A percentile compares a stretch with the other conserved stretches of the same genome.
Conservation (phyloP, 2,329 filamentous ascomycete genomes). For the Hymenoscyphus fructigenus region DNA sequence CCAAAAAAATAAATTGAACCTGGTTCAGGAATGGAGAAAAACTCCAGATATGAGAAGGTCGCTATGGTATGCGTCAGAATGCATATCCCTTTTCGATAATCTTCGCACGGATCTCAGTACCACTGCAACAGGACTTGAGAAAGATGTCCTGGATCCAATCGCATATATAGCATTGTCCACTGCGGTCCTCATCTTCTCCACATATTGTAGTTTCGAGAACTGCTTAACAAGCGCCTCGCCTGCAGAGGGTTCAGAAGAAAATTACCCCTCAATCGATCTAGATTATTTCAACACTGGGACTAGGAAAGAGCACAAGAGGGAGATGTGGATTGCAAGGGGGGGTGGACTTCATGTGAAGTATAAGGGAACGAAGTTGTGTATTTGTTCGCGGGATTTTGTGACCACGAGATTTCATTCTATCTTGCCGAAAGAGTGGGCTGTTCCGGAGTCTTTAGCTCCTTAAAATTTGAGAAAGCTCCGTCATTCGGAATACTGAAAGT, state of each 20-base stretch:
- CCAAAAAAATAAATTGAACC: constrained; percentile 25
- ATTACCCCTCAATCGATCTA: constrained; percentile 21
- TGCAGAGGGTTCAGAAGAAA: constrained; percentile 29
- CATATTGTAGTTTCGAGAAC: constrained; percentile 35
- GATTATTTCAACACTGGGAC: not conserved
- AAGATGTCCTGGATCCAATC: constrained; percentile 36
- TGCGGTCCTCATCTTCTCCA: constrained; percentile 39
- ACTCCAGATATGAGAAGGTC: constrained; percentile 37
- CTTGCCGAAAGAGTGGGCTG: constrained; percentile 8
- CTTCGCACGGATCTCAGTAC: constrained; percentile 27
- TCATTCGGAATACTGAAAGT: too few species aligned
- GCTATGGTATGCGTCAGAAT: constrained; percentile 32
- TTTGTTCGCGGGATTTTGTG: not conserved
- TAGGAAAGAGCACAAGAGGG: too few species aligned
- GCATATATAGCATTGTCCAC: constrained; percentile 37
- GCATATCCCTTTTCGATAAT: constrained; percentile 29
- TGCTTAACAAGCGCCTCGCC: constrained; percentile 1
- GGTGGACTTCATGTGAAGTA: not conserved
- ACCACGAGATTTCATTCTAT: not conserved
- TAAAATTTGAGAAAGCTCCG: too few species aligned
- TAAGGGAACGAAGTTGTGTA: constrained; percentile 1
- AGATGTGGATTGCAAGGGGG: too few species aligned
- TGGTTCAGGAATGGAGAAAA: constrained; percentile 34
- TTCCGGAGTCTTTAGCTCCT: not conserved
- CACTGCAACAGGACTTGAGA: not conserved